Percentiles rank a stretch among this genome's conserved stretches.
Evolutionary conservation across 2,329 filamentous ascomycete species (phyloP).

Genomic region (Escovopsis sp.): DNA sequence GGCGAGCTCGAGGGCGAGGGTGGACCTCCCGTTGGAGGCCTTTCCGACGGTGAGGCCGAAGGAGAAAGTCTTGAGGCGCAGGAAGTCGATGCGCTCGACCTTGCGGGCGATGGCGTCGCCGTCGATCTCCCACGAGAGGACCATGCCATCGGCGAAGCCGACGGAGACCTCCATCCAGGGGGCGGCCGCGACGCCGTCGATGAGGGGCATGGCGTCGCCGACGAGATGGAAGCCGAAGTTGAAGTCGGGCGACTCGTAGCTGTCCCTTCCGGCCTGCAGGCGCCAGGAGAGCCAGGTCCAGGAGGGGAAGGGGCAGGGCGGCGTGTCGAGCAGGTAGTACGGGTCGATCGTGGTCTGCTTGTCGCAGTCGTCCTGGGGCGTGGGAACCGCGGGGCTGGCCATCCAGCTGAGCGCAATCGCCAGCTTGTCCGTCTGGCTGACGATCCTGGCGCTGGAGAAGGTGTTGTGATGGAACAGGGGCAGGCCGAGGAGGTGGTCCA

Average conservation of each 20-base stretch:
- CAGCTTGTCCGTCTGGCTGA: slow-evolving; percentile 20
- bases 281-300: slow-evolving; percentile 26
- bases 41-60: slow-evolving; percentile 16
- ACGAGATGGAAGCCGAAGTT: slow-evolving; percentile 19
- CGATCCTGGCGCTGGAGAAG: slow-evolving; percentile 14
- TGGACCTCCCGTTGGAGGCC: background rate
- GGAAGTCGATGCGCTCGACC: slow-evolving; percentile 14
- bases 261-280: slow-evolving; percentile 11
- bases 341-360: slow-evolving; percentile 8
- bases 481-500: slow-evolving; percentile 19
- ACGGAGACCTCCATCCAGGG: slow-evolving; percentile 20
- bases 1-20: slow-evolving; percentile 1
- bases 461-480: slow-evolving; percentile 20
- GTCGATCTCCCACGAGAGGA: slow-evolving; percentile 22
- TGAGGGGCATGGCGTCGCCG: slow-evolving; percentile 12
- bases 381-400: slow-evolving; percentile 12
- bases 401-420: slow-evolving; percentile 22
- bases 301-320: slow-evolving; percentile 16
- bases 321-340: slow-evolving; percentile 11
- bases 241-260: slow-evolving; percentile 1
- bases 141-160: slow-evolving; percentile 18
- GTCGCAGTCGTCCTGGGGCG: slow-evolving; percentile 5
- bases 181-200: slow-evolving; percentile 16
- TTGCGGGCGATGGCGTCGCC: slow-evolving; percentile 17
- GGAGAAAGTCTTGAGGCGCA: slow-evolving; percentile 21